These are phyloP conservation scores for Fusarium pininemorale DNA, from an alignment of 2,329 filamentous ascomycete species.

Conservation along the genomic window DNA sequence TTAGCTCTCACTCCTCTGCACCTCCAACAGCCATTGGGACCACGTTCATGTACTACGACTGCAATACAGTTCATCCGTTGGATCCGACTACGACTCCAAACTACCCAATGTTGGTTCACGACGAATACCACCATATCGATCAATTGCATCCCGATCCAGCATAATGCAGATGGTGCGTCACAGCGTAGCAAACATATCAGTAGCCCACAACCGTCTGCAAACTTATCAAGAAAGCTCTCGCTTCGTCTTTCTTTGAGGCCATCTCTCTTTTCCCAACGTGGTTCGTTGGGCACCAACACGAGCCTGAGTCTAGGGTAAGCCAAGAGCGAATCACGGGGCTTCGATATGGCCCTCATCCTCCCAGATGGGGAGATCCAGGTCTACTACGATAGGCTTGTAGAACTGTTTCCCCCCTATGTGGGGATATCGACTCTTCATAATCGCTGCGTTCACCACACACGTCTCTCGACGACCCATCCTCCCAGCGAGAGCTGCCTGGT, in stretches of 20 bases:
- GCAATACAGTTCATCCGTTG: slow-evolving; percentile 15
- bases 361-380: slow-evolving; percentile 74
- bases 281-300: slow-evolving; percentile 41
- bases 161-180: slow-evolving; percentile 25
- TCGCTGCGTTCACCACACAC: slow-evolving; percentile 81
- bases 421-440: slow-evolving; percentile 74
- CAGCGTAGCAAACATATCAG: slow-evolving; percentile 5
- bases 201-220: slow-evolving; percentile 1
- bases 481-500: slow-evolving; percentile 52
- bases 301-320: slow-evolving; percentile 29
- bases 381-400: slow-evolving; percentile 86
- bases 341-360: slow-evolving; percentile 19
- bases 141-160: slow-evolving; percentile 8
- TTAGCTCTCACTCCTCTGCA: not conserved
- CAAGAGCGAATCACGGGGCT: slow-evolving; percentile 12
- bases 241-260: slow-evolving; percentile 17
- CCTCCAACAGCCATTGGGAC: slow-evolving; percentile 5
- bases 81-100: not conserved
- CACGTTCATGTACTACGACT: slow-evolving; percentile 18
- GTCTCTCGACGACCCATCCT: slow-evolving; percentile 69
- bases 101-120: slow-evolving; percentile 1
- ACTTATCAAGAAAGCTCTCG: not conserved
- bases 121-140: slow-evolving; percentile 5
- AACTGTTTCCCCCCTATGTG: slow-evolving; percentile 69
- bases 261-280: not conserved